Evolutionary conservation across 2,329 filamentous ascomycete genomes (phyloP).

Genomic region (Aureobasidium lini): DNA sequence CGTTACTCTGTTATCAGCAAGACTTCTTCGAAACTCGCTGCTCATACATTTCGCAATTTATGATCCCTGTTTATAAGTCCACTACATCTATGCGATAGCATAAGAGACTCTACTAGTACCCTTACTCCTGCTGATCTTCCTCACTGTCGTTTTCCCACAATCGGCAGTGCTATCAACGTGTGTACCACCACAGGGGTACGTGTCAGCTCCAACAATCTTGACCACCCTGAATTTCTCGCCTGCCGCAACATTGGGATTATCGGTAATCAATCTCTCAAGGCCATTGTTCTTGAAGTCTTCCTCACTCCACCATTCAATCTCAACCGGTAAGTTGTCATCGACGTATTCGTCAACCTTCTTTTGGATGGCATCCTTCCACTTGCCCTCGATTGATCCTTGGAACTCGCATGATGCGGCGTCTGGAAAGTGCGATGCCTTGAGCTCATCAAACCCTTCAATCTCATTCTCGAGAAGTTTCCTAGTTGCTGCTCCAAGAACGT

Average conservation of each 20-base stretch:
- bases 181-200: conserved; percentile 69
- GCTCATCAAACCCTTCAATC: conserved; percentile 52
- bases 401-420: conserved; percentile 63
- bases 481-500: conserved; percentile 59
- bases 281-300: conserved; percentile 51
- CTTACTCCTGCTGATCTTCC: conserved; percentile 59
- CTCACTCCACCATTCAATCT: conserved; percentile 61
- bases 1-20: too few relatives aligned
- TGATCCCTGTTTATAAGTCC: not conserved
- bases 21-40: too few relatives aligned
- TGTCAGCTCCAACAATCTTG: conserved; percentile 59
- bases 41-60: too few relatives aligned
- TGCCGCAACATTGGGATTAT: conserved; percentile 30
- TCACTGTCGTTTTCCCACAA: conserved; percentile 56
- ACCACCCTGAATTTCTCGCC: conserved; percentile 57
- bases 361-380: conserved; percentile 57
- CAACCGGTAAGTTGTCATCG: conserved; percentile 47
- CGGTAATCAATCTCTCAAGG: conserved; percentile 44
- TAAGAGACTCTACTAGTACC: conserved; percentile 51
- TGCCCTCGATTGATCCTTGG: conserved; percentile 56
- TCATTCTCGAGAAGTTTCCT: conserved; percentile 22
- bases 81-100: conserved; percentile 2
- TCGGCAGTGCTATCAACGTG: conserved; percentile 56
- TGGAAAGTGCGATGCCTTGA: conserved; percentile 66
- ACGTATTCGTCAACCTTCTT: conserved; percentile 53